Evolutionary conservation across 768 basidiomycete genomes (phyloP).

Genomic region (Mycena haematopus): DNA sequence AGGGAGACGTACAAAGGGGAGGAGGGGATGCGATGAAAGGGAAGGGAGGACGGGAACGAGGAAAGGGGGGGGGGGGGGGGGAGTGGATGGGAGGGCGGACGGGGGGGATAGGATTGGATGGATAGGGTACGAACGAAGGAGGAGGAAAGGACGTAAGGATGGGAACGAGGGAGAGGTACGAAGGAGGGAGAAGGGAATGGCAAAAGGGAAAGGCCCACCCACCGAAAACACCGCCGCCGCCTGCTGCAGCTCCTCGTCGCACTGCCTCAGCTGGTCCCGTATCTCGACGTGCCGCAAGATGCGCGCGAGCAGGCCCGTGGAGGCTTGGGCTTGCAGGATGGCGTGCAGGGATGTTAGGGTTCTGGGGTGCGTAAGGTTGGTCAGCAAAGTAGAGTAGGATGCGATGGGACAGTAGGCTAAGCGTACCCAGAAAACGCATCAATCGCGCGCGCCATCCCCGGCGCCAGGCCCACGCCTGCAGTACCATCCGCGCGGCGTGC

Average conservation of each 20-base stretch:
- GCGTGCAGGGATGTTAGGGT: neutral
- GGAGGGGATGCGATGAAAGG: neutral
- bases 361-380: neutral
- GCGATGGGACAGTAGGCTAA: neutral
- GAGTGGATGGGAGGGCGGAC: no score
- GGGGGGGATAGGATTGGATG: no score
- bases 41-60: no score
- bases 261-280: neutral
- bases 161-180: neutral
- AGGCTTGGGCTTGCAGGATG: neutral
- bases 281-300: neutral
- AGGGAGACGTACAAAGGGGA: neutral
- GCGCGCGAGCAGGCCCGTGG: neutral
- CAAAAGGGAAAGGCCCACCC: neutral
- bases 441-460: conserved; percentile 9
- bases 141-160: neutral
- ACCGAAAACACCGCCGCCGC: neutral
- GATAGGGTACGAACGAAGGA: neutral
- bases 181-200: neutral
- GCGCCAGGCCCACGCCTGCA: neutral
- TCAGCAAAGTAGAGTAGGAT: neutral
- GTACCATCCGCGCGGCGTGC: neutral
- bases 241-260: neutral
- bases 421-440: conserved; percentile 16
- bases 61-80: no score